phyloP scores from a whole-genome alignment of 2,329 filamentous ascomycete genomes.

The Chrysoporthe austroafricana region DNA sequence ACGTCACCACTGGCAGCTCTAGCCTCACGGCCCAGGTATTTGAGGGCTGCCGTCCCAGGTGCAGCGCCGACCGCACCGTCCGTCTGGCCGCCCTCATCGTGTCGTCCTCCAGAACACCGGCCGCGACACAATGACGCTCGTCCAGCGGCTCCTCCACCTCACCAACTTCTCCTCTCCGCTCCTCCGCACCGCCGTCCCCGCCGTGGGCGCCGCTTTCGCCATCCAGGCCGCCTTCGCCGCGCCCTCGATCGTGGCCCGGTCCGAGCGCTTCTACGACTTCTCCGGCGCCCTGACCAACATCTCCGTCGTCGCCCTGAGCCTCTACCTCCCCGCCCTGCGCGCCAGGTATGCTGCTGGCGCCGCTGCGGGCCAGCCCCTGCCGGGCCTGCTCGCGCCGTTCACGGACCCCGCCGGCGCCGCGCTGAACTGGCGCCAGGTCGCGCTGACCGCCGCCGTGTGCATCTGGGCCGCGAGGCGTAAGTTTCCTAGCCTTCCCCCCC shows the following conservation, averaged over 20 bases:
- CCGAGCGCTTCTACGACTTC: conserved; percentile 70
- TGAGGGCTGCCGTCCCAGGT: neutral
- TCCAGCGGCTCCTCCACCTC: conserved; percentile 55
- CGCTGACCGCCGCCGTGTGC: conserved; percentile 43
- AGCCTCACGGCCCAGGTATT: neutral
- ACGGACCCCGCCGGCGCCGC: conserved; percentile 44
- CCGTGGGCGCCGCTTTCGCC: conserved; percentile 63
- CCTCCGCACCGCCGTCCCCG: conserved; percentile 64
- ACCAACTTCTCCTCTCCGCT: conserved; percentile 67
- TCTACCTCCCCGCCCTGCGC: conserved; percentile 64
- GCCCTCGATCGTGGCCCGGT: conserved; percentile 62
- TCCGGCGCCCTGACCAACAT: conserved; percentile 70
- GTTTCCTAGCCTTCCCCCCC: conserved; percentile 30
- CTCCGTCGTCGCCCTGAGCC: conserved; percentile 63
- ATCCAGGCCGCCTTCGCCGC: conserved; percentile 65
- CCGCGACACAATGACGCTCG: conserved; percentile 37
- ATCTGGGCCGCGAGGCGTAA: conserved; percentile 66
- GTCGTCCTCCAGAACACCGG: neutral
- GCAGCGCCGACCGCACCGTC: no score
- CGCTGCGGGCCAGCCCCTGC: conserved; percentile 40
- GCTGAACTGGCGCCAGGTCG: conserved; percentile 63
- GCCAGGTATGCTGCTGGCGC: conserved; percentile 53
- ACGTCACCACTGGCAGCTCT: conserved; percentile 23
- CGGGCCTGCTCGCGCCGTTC: conserved; percentile 51
- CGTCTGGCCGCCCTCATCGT: no score